Base-by-base conservation (phyloP, 352 stramenopile genomes). In the Pythium phragmitis region DNA sequence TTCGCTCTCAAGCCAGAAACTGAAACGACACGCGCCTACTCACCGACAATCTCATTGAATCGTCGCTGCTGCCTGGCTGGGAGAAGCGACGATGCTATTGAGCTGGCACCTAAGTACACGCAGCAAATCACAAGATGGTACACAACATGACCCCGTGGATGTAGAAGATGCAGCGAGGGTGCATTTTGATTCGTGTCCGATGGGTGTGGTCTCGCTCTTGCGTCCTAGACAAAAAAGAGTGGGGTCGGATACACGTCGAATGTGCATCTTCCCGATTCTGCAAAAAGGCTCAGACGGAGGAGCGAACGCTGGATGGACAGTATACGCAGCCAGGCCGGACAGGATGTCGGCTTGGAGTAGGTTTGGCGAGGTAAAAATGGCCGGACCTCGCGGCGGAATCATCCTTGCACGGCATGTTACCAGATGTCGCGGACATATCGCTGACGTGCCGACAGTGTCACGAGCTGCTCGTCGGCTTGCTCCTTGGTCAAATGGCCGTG, bases 371-470 rank as follows among this genome's bases (percentile, higher is more conserved):
- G 12, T 7, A 45, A 37, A 45, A n/a, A 17, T 14, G 16, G 14
- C 39, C 19, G 13, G 39, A 46, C 39, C 13, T 46, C 39, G 17
- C 39, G 12, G 13, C 6, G 1, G 13, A 21, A 3, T 3, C 7
- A 42, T 16, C 37, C 37, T 42, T 42, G 37, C 16, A 46, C 39
- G 4, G 39, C 39, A 46, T 7, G 2, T n/a, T 50, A 91, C 90
- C 90, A 97, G 49, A 97, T 95, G 70, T 97, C 90, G 41, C 89
- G 77, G 48, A 96, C 77, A 67, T 97, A 97, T 43, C 90, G 87
- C 51, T 91, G 77, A 37, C 80, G 72, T n/a, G 75, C 62, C 5
- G 85, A 74, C 12, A 97, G 69, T 1, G 76, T 70, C 14, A 72
- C 74, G 19, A 96, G 69, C 26, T 77, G 73, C 12, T 73, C 70